phyloP scores from a whole-genome alignment of 2,329 filamentous ascomycete genomes.

The Verticillium isaacii region DNA sequence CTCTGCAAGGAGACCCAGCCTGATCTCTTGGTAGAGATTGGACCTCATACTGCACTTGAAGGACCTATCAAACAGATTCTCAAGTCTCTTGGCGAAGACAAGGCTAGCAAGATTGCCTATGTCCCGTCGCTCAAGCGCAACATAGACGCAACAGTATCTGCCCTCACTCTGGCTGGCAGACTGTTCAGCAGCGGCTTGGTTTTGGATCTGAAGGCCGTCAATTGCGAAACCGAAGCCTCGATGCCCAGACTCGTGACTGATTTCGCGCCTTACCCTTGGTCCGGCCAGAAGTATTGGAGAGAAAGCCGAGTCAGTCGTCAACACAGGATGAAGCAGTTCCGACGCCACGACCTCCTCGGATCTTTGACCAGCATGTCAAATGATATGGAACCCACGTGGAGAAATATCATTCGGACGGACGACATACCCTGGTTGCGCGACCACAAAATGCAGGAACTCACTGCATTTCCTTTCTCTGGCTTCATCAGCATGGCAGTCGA shows the following conservation, averaged over 20 bases:
- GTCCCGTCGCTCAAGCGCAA: conserved; percentile 43
- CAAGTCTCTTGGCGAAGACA: conserved; percentile 30
- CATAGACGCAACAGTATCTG: conserved; percentile 40
- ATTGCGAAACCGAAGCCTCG: background rate
- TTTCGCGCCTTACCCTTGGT: conserved; percentile 21
- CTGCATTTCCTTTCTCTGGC: conserved; percentile 39
- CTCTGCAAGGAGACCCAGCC: conserved; percentile 9
- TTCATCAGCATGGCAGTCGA: conserved; percentile 34
- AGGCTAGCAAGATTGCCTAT: conserved; percentile 35
- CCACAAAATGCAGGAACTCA: conserved; percentile 41
- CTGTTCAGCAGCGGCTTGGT: conserved; percentile 37
- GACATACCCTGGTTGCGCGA: conserved; percentile 42
- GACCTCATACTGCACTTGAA: conserved; percentile 43
- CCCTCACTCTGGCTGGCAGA: conserved; percentile 35
- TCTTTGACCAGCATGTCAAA: conserved; percentile 24
- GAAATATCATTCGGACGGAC: conserved; percentile 28
- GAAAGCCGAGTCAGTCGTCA: background rate
- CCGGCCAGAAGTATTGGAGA: conserved; percentile 4
- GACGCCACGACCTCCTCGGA: conserved; percentile 28
- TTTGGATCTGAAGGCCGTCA: conserved; percentile 1
- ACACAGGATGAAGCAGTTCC: background rate
- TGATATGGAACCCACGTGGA: conserved; percentile 30
- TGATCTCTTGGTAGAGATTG: conserved; percentile 41
- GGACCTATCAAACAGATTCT: conserved; percentile 47
- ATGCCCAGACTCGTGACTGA: conserved; percentile 9